Evolutionary conservation across 768 basidiomycete species (phyloP).

Genomic region (Solioccasus polychromus): DNA sequence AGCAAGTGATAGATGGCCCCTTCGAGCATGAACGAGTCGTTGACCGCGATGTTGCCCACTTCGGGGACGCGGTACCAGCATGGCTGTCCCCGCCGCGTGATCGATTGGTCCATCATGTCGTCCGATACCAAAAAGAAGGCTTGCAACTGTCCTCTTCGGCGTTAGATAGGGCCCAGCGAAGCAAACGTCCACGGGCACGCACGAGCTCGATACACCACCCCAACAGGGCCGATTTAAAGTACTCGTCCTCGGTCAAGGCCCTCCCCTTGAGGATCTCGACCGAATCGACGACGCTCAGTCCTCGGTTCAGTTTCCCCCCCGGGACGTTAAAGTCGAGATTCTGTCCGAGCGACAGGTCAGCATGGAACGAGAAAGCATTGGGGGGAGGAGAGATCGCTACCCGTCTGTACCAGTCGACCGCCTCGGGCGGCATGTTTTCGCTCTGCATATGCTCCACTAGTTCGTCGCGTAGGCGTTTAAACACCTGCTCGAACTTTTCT

Average conservation of each 20-base stretch:
- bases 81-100: slow-evolving; percentile 91
- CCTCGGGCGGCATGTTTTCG: slow-evolving; percentile 81
- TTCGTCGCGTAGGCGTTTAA: slow-evolving; percentile 70
- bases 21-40: slow-evolving; percentile 96
- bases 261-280: not conserved
- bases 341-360: not conserved
- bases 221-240: not conserved
- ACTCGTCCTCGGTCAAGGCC: not conserved
- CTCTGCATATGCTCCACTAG: slow-evolving; percentile 63
- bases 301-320: not conserved
- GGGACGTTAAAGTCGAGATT: not conserved
- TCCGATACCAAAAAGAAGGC: slow-evolving; percentile 82
- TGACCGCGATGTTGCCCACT: slow-evolving; percentile 80
- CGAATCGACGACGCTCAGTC: not conserved
- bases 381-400: no score
- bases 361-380: no score
- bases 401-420: slow-evolving; percentile 68
- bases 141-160: not conserved
- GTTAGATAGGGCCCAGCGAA: not conserved
- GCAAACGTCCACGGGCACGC: not conserved
- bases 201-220: not conserved
- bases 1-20: slow-evolving; percentile 89
- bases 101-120: slow-evolving; percentile 95
- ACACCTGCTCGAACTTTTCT: slow-evolving; percentile 70
- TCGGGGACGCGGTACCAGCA: slow-evolving; percentile 83